phyloP scores from a whole-genome alignment of 1,139 yeast genomes.

The Hansenula anomala region DNA sequence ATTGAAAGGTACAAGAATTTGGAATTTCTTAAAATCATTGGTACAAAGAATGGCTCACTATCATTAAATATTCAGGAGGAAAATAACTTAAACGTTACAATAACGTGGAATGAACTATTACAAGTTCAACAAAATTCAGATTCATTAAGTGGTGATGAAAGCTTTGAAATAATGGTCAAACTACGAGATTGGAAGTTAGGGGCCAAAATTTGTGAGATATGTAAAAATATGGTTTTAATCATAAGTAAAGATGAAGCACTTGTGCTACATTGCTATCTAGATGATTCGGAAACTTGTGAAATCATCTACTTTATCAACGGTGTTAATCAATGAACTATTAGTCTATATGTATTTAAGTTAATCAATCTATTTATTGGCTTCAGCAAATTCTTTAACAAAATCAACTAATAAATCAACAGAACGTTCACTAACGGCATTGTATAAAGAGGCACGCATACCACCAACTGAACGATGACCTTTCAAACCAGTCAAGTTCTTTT shows the following conservation, averaged over 20 bases:
- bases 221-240: slow-evolving; percentile 47
- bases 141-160: slow-evolving; percentile 21
- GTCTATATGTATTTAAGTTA: slow-evolving; percentile 42
- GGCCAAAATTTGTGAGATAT: slow-evolving; percentile 45
- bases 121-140: slow-evolving; percentile 21
- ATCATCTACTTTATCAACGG: slow-evolving; percentile 49
- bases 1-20: slow-evolving; percentile 51
- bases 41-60: slow-evolving; percentile 30
- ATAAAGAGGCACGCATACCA: slow-evolving; percentile 87
- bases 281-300: slow-evolving; percentile 52
- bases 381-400: slow-evolving; percentile 62
- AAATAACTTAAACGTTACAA: slow-evolving; percentile 42
- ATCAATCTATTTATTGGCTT: slow-evolving; percentile 28
- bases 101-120: slow-evolving; percentile 50
- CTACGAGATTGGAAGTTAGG: slow-evolving; percentile 57
- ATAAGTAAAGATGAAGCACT: slow-evolving; percentile 44
- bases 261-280: slow-evolving; percentile 52
- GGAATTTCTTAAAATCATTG: slow-evolving; percentile 26
- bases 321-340: slow-evolving; percentile 23
- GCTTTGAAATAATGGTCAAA: slow-evolving; percentile 38
- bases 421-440: slow-evolving; percentile 59
- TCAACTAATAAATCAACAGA: slow-evolving; percentile 18
- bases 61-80: slow-evolving; percentile 52
- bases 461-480: slow-evolving; percentile 96
- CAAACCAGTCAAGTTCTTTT: slow-evolving; percentile 59